Evolutionary conservation across 2,329 filamentous ascomycete genomes (phyloP), one percentile per base, ranked within the genome.

Genomic region (Paracoccidioides lutzii): DNA sequence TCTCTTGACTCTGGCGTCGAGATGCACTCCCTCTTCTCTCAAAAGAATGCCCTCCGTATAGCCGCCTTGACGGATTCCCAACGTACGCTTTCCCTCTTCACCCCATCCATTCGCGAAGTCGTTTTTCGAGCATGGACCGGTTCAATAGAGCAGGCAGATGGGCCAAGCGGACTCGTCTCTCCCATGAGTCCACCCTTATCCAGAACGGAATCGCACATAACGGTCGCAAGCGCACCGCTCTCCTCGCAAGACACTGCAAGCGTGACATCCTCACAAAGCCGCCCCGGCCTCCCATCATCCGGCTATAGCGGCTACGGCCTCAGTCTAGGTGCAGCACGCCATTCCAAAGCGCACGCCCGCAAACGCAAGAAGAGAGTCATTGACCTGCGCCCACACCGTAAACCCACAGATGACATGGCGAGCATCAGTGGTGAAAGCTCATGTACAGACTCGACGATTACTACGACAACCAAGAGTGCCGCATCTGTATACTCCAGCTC

Each of bases 81-180:
- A 64, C 83, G 88, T 50, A 97, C 93, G 0, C 74, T 97, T 38
- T 95, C 90, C 4, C 76, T 97, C 0, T 95, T 95, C 67, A 96
- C 91, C 1, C 90, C 91, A 0, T 83, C 85, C n/a, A 91, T 97
- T 57, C 78, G 82, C 53, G 89, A 97, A 69, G 88, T 88, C 3
- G 85, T 97, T 32, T 96, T 95, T 70, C 82, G 93, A 58, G 93
- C 91, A 37, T 95, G 90, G 88, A 88, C 91, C 14, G 87, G 87
- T 43, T 82, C 85, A 40, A 78, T 81, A 52, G 90, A 95, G 59
- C 78, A 83, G 57, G 77, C 77, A 45, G 87, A 93, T 46, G 60
- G 67, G n/a, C 62, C 67, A 30, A 69, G 62, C 33, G 67, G 66
- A 43, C 67, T 74, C 28, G 70, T 67, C 38, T 69, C 71, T 1